These are phyloP conservation scores for Rauvolfia tetraphylla DNA, from an alignment of 257 asterid genomes.

Conservation along the genomic window DNA sequence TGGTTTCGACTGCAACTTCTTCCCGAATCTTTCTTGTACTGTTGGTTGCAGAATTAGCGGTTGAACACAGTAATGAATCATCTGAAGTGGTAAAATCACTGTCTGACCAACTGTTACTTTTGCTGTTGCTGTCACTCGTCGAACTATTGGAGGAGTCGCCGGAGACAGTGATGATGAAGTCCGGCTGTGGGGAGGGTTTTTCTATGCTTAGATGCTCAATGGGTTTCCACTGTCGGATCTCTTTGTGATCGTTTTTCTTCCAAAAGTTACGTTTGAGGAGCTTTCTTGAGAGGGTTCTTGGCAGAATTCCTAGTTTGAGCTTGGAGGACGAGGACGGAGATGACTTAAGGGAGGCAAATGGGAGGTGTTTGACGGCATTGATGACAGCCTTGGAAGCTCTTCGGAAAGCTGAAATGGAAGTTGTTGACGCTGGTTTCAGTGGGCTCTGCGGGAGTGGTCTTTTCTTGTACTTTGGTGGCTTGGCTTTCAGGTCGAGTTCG, in stretches of 20 bases:
- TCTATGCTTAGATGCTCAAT: constrained; percentile 36
- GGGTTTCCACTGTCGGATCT: constrained; percentile 49
- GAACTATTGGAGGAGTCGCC: constrained; percentile 27
- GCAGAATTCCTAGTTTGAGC: constrained; percentile 23
- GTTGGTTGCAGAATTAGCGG: constrained; percentile 34
- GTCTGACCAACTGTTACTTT: constrained; percentile 49
- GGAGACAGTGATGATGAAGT: background rate
- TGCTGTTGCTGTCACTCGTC: constrained; percentile 24
- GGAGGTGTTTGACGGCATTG: constrained; percentile 59
- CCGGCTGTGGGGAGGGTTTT: constrained; percentile 26
- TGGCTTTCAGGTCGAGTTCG: constrained; percentile 32
- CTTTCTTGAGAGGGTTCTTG: constrained; percentile 48
- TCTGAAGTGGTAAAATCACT: constrained; percentile 52
- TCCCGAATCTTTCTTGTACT: constrained; percentile 8
- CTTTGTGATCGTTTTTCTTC: constrained; percentile 48
- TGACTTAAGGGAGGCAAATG: constrained; percentile 26
- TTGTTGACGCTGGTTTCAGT: constrained; percentile 22
- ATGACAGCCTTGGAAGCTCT: constrained; percentile 40
- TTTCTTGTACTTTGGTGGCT: constrained; percentile 15
- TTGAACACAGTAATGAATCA: constrained; percentile 10
- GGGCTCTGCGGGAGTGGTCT: constrained; percentile 18
- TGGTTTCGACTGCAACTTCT: constrained; percentile 17
- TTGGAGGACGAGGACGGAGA: constrained; percentile 23
- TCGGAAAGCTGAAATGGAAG: constrained; percentile 43
- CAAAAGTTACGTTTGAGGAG: constrained; percentile 49